These are phyloP conservation scores for Sporobolomyces phaffii DNA, from an alignment of 768 basidiomycete species.

Conservation along the genomic window DNA sequence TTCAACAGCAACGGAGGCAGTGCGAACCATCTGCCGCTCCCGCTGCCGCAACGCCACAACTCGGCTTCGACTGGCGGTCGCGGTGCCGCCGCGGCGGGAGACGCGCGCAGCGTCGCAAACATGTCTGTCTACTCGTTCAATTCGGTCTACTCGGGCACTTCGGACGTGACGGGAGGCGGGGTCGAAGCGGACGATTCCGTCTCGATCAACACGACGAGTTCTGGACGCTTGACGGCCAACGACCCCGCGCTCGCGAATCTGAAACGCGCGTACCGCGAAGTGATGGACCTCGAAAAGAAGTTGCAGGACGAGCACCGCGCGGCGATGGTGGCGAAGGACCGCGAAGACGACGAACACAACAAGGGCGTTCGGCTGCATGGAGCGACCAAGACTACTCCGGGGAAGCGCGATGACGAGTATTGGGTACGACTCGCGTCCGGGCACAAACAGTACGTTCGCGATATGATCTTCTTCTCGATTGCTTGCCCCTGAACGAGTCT, in stretches of 20 bases:
- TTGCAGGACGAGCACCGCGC: constrained; percentile 72
- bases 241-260: constrained; percentile 68
- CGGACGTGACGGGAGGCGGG: neutral
- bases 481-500: constrained; percentile 52
- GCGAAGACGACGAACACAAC: constrained; percentile 30
- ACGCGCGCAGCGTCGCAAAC: constrained; percentile 59
- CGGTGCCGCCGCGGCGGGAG: constrained; percentile 37
- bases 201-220: constrained; percentile 10
- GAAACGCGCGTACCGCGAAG: constrained; percentile 74
- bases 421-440: constrained; percentile 51
- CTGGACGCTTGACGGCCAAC: constrained; percentile 30
- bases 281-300: constrained; percentile 70
- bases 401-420: constrained; percentile 42
- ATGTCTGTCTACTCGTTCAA: constrained; percentile 57
- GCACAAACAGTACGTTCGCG: constrained; percentile 69
- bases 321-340: constrained; percentile 52
- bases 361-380: constrained; percentile 10
- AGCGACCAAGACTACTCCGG: neutral
- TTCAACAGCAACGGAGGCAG: constrained; percentile 52
- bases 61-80: neutral
- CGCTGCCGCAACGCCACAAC: neutral
- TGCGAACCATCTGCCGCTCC: neutral
- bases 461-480: constrained; percentile 14
- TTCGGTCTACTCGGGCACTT: constrained; percentile 46
- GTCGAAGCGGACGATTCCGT: constrained; percentile 39